These are phyloP conservation scores for Paxillus rubicundulus DNA, from an alignment of 768 basidiomycete genomes.

Conservation along the genomic window DNA sequence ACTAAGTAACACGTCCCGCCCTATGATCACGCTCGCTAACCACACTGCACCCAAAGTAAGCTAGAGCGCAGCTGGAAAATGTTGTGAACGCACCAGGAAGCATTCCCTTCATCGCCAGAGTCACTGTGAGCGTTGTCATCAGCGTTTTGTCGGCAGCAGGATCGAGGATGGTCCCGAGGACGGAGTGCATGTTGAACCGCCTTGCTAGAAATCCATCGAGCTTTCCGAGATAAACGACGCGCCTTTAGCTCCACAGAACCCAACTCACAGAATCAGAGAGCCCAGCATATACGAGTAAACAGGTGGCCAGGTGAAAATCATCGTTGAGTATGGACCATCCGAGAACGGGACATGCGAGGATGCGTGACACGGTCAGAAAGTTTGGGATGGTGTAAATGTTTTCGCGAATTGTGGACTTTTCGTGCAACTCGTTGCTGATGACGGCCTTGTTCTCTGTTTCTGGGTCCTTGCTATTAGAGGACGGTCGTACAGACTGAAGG, in stretches of 20 bases:
- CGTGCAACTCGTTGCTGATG: slow-evolving; percentile 2
- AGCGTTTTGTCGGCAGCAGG: slow-evolving; percentile 96
- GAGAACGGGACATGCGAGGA: slow-evolving; percentile 86
- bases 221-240: slow-evolving; percentile 39
- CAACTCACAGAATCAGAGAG: slow-evolving; percentile 80
- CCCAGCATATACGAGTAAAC: slow-evolving; percentile 87
- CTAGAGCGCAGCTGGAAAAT: neutral
- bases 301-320: slow-evolving; percentile 77
- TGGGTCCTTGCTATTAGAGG: slow-evolving; percentile 6
- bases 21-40: slow-evolving; percentile 81
- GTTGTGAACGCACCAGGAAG: slow-evolving; percentile 64
- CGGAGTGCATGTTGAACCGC: slow-evolving; percentile 79
- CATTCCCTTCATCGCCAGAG: slow-evolving; percentile 78
- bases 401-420: slow-evolving; percentile 52
- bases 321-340: slow-evolving; percentile 86
- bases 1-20: slow-evolving; percentile 82
- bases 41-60: slow-evolving; percentile 54
- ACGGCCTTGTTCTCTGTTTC: slow-evolving; percentile 5
- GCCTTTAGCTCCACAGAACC: slow-evolving; percentile 9
- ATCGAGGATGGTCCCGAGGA: slow-evolving; percentile 94
- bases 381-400: slow-evolving; percentile 97
- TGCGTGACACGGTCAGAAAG: slow-evolving; percentile 81
- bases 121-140: slow-evolving; percentile 90
- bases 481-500: slow-evolving; percentile 10
- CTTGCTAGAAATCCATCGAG: slow-evolving; percentile 90